A percentile compares a stretch with the other conserved stretches of the same genome.
These are phyloP conservation scores for Coemansia sp. DNA, from an alignment of 192 early-diverging fungal genomes.

Conservation along the genomic window DNA sequence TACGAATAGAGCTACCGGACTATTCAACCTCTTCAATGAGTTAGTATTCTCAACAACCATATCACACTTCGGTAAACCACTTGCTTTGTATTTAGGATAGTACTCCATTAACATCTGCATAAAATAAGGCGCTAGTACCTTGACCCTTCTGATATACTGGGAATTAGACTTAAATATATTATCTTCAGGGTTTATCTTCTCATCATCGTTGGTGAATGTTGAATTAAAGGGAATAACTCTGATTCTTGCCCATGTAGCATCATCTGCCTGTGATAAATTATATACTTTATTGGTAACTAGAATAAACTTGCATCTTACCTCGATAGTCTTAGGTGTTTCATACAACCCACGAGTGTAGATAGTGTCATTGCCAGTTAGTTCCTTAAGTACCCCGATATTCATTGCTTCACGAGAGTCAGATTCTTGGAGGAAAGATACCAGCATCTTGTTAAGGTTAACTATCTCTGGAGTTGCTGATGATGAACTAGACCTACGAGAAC, in stretches of 20 bases:
- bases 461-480: slow-evolving; percentile 20
- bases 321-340: slow-evolving; percentile 11
- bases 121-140: neutral
- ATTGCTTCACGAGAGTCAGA: slow-evolving; percentile 14
- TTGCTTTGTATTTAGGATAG: slow-evolving; percentile 12
- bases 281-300: slow-evolving; percentile 26
- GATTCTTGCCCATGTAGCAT: slow-evolving; percentile 20
- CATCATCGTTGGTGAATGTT: slow-evolving; percentile 7
- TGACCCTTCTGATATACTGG: neutral
- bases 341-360: slow-evolving; percentile 17
- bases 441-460: slow-evolving; percentile 11
- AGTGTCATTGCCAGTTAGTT: slow-evolving; percentile 25
- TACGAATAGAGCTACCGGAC: slow-evolving; percentile 7
- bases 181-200: neutral
- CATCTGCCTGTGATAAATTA: slow-evolving; percentile 18
- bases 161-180: neutral
- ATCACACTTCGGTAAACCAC: slow-evolving; percentile 12
- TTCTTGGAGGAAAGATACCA: slow-evolving; percentile 24
- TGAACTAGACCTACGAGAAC: slow-evolving; percentile 5
- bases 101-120: slow-evolving; percentile 13
- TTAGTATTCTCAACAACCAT: slow-evolving; percentile 5
- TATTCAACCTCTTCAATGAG: slow-evolving; percentile 12
- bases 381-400: slow-evolving; percentile 20
- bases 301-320: slow-evolving; percentile 21
- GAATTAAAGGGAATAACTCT: slow-evolving; percentile 20